Conservation (phyloP, 495 filamentous ascomycete species). For the Choiromyces venosus region DNA sequence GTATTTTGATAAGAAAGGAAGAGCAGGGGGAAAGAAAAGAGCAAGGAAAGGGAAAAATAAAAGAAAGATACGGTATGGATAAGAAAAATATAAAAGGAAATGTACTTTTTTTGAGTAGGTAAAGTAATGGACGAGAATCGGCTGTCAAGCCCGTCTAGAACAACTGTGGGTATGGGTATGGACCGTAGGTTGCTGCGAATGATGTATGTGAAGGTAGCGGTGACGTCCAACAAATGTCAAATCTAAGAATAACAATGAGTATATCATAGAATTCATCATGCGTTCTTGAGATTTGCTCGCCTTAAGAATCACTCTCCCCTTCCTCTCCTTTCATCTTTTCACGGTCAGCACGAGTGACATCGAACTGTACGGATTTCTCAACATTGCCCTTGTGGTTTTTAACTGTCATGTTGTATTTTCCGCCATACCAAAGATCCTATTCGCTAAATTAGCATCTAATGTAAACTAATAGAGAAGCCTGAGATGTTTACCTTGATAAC, state of each 20-base stretch:
- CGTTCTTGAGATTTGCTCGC: not conserved
- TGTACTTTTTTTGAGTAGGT: not conserved
- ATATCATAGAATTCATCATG: not conserved
- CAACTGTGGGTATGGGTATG: not conserved
- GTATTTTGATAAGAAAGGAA: not conserved
- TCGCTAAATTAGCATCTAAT: conserved; percentile 4
- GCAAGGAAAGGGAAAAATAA: conserved; percentile 12
- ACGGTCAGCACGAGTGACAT: conserved; percentile 41
- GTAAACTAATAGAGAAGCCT: conserved; percentile 41
- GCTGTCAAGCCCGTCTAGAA: not conserved
- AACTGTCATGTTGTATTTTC: conserved; percentile 67
- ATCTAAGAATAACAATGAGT: not conserved
- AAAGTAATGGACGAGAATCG: not conserved
- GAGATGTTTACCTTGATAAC: conserved; percentile 69
- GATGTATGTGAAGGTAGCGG: not conserved
- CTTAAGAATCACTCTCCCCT: not conserved
- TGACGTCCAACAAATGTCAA: conserved; percentile 9
- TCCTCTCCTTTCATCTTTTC: conserved; percentile 30
- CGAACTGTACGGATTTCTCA: conserved; percentile 34
- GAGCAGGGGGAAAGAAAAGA: not conserved
- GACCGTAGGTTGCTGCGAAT: not conserved
- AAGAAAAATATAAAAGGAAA: not conserved
- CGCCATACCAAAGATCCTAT: conserved; percentile 57
- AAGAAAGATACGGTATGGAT: conserved; percentile 7
- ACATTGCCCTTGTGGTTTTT: conserved; percentile 47